phyloP scores from a whole-genome alignment of 164 flowering plant species.

The Vitis riparia region DNA sequence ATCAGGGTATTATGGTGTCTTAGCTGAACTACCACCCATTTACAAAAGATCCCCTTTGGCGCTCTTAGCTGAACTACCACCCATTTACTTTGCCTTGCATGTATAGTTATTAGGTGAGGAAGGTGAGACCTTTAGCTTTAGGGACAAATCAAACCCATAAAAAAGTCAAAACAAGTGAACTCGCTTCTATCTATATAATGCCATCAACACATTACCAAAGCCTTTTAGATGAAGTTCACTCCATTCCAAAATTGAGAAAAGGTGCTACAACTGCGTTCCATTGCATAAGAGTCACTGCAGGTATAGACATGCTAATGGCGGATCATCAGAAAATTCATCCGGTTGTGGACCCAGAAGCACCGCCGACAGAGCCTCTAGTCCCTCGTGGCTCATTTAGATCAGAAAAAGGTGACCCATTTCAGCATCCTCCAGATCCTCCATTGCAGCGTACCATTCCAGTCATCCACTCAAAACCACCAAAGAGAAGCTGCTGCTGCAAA shows the following conservation, averaged over 20 bases:
- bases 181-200: too few species aligned
- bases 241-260: too few species aligned
- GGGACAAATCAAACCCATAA: too few species aligned
- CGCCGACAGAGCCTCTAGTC: conserved; percentile 48
- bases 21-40: conserved; percentile 15
- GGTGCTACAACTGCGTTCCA: too few species aligned
- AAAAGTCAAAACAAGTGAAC: too few species aligned
- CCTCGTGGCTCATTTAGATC: conserved; percentile 38
- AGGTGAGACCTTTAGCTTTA: conserved; percentile 17
- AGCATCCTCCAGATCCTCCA: conserved; percentile 1
- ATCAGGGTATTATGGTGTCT: neutral
- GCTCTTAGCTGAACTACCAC: conserved; percentile 2
- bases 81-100: neutral
- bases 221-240: too few species aligned
- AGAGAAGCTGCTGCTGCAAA: conserved; percentile 51
- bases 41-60: too few species aligned
- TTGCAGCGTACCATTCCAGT: conserved; percentile 19
- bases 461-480: conserved; percentile 40
- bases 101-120: conserved; percentile 26
- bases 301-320: conserved; percentile 27
- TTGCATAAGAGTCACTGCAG: neutral
- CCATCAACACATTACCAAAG: too few species aligned
- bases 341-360: conserved; percentile 36
- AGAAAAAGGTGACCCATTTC: conserved; percentile 41
- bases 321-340: conserved; percentile 69